phyloP scores from a whole-genome alignment of 768 basidiomycete species.

The Podaxis mareebaensis region DNA sequence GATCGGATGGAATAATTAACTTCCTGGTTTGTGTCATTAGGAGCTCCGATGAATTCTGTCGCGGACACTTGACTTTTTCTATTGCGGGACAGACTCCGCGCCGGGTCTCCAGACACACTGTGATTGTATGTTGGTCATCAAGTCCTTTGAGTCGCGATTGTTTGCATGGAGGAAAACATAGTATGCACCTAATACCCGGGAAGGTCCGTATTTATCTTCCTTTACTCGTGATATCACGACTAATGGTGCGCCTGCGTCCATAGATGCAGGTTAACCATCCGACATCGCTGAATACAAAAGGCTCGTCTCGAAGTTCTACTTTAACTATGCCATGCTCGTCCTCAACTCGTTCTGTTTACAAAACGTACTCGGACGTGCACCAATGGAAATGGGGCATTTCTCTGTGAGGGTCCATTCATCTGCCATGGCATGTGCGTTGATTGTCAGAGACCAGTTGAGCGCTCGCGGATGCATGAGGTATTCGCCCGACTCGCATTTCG shows the following conservation, averaged over 20 bases:
- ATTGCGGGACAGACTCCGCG: conserved; percentile 74
- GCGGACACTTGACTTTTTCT: conserved; percentile 86
- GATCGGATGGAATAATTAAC: conserved; percentile 8
- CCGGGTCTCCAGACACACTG: conserved; percentile 84
- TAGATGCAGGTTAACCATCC: conserved; percentile 27
- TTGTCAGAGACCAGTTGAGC: conserved; percentile 79
- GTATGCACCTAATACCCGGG: conserved; percentile 39
- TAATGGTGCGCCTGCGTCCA: not conserved
- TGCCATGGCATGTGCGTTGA: conserved; percentile 66
- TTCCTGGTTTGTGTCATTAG: conserved; percentile 31
- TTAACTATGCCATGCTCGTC: conserved; percentile 83
- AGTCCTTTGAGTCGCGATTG: conserved; percentile 82
- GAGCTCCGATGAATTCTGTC: conserved; percentile 89
- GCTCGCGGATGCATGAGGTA: conserved; percentile 79
- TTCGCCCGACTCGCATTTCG: conserved; percentile 88
- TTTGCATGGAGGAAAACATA: conserved; percentile 57
- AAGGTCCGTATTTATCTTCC: conserved; percentile 26
- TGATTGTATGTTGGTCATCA: conserved; percentile 84
- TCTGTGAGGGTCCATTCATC: conserved; percentile 76
- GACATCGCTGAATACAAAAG: conserved; percentile 42
- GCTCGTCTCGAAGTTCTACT: conserved; percentile 71
- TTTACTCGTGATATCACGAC: not conserved
- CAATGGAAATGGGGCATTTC: conserved; percentile 79
- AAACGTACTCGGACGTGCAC: conserved; percentile 82
- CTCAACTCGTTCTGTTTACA: conserved; percentile 96